Evolutionary conservation across 768 basidiomycete species (phyloP).

Genomic region (Boletales sp.): DNA sequence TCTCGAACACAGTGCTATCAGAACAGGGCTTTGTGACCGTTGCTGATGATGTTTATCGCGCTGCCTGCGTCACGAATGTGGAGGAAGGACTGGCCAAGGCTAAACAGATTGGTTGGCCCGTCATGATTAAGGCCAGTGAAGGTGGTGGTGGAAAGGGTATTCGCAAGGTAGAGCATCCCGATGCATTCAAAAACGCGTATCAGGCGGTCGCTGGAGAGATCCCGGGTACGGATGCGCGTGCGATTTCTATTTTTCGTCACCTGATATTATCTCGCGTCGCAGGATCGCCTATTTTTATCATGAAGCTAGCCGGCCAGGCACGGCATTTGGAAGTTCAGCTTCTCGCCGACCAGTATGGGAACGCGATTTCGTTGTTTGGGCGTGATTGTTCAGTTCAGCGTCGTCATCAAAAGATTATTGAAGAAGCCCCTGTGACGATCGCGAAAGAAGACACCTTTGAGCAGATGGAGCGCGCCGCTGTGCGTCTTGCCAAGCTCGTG

Average conservation of each 20-base stretch:
- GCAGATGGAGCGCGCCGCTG: slow-evolving; percentile 99
- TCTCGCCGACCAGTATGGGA: slow-evolving; percentile 98
- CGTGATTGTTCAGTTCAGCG: slow-evolving; percentile 99
- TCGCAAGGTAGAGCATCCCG: slow-evolving; percentile 82
- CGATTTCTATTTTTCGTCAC: not conserved
- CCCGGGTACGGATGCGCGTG: slow-evolving; percentile 59
- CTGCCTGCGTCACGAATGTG: slow-evolving; percentile 84
- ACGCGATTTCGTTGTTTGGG: slow-evolving; percentile 97
- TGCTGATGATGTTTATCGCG: slow-evolving; percentile 82
- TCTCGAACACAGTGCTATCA: slow-evolving; percentile 80
- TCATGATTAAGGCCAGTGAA: slow-evolving; percentile 99
- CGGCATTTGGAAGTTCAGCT: slow-evolving; percentile 98
- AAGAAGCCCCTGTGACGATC: slow-evolving; percentile 98
- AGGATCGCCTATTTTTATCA: slow-evolving; percentile 99
- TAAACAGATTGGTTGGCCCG: slow-evolving; percentile 89
- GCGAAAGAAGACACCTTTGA: slow-evolving; percentile 90
- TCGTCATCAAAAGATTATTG: slow-evolving; percentile 99
- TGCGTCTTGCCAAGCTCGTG: slow-evolving; percentile 96
- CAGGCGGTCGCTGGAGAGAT: slow-evolving; percentile 94
- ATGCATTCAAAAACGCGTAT: slow-evolving; percentile 91
- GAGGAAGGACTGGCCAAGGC: slow-evolving; percentile 84
- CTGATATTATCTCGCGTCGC: slow-evolving; percentile 2
- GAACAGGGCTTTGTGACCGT: slow-evolving; percentile 90
- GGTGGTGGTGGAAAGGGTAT: slow-evolving; percentile 99
- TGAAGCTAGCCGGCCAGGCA: slow-evolving; percentile 98